A percentile compares a stretch with the other conserved stretches of the same genome.
These are phyloP conservation scores for Eucalyptus curtisii DNA, from an alignment of 345 rosid genomes.

Conservation along the genomic window DNA sequence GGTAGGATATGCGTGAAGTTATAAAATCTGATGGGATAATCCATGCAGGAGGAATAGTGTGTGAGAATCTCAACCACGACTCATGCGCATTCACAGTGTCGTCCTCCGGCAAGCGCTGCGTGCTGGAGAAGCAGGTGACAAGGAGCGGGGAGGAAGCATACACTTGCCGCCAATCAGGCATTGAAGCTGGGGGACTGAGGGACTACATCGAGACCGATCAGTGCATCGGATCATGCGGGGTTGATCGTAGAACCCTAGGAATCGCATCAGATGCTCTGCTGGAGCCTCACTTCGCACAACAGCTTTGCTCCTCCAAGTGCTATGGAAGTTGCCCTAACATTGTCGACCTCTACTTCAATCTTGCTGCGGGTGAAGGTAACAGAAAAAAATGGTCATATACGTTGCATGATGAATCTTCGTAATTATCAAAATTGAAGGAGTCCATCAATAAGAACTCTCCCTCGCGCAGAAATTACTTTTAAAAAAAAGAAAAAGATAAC, in stretches of 20 bases:
- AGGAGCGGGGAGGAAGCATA: slow-evolving; percentile 48
- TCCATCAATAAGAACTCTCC: not conserved
- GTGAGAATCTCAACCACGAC: slow-evolving; percentile 46
- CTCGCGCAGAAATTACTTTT: not conserved
- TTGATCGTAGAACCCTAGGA: slow-evolving; percentile 65
- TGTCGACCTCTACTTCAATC: slow-evolving; percentile 77
- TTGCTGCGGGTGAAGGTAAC: slow-evolving; percentile 91
- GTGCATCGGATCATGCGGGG: slow-evolving; percentile 61
- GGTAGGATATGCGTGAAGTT: not conserved
- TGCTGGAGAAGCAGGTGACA: slow-evolving; percentile 51
- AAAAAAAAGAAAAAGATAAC: not conserved
- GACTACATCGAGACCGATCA: slow-evolving; percentile 59
- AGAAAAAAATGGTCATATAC: not conserved
- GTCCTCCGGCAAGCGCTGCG: slow-evolving; percentile 64
- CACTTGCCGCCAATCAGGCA: slow-evolving; percentile 56
- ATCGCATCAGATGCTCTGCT: slow-evolving; percentile 82
- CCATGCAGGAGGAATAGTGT: slow-evolving; percentile 30
- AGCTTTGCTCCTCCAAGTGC: slow-evolving; percentile 73
- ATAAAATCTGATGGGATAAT: not conserved
- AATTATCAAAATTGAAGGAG: not conserved
- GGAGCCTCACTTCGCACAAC: slow-evolving; percentile 40
- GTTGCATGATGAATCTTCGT: not conserved
- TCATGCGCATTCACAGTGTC: slow-evolving; percentile 69
- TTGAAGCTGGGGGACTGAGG: slow-evolving; percentile 47
- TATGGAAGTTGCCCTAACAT: slow-evolving; percentile 63